Conservation (phyloP, 108 stramenopile genomes). For the Stephanodiscus minutulus region DNA sequence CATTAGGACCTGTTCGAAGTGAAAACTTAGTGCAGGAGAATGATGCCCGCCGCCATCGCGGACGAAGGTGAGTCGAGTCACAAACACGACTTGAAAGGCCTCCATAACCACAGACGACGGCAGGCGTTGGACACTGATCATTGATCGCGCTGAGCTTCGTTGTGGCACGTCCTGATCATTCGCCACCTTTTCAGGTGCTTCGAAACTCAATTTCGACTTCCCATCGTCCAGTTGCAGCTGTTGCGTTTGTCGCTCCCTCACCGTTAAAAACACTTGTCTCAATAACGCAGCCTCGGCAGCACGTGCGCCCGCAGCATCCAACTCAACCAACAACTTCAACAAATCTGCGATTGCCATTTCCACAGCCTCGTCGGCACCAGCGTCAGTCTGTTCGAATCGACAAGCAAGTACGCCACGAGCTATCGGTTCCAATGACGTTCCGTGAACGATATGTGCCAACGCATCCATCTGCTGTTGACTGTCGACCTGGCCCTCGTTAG, state of each 20-base stretch:
- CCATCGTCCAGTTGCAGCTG: background rate
- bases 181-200: background rate
- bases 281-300: slow-evolving; percentile 46
- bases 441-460: slow-evolving; percentile 2
- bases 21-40: slow-evolving; percentile 77
- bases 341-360: slow-evolving; percentile 92
- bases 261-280: slow-evolving; percentile 5
- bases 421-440: slow-evolving; percentile 33
- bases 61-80: slow-evolving; percentile 81
- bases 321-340: slow-evolving; percentile 61
- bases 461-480: background rate
- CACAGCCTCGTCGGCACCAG: slow-evolving; percentile 88
- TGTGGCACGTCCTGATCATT: background rate
- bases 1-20: slow-evolving; percentile 82
- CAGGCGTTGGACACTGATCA: slow-evolving; percentile 24
- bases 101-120: slow-evolving; percentile 52
- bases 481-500: background rate
- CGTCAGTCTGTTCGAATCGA: slow-evolving; percentile 90
- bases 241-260: slow-evolving; percentile 3
- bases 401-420: slow-evolving; percentile 71
- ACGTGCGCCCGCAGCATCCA: slow-evolving; percentile 43
- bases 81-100: slow-evolving; percentile 81
- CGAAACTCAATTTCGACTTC: background rate
- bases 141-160: slow-evolving; percentile 5
- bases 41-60: slow-evolving; percentile 37